Percentiles rank a stretch among this genome's conserved stretches.
phyloP scores from a whole-genome alignment of 2,329 filamentous ascomycete genomes.

The Scedosporium boydii region DNA sequence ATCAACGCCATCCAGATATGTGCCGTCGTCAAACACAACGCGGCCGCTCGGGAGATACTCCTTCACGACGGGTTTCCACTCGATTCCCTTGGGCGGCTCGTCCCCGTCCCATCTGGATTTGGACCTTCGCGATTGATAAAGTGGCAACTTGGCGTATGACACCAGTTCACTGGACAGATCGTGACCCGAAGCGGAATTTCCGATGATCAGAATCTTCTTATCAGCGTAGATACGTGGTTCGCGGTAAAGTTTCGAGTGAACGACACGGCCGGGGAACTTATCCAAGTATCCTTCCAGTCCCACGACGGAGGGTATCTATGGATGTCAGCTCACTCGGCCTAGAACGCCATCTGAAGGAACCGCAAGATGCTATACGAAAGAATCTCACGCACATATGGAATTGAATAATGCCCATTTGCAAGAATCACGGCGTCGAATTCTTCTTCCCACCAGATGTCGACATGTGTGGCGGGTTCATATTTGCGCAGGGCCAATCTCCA shows the following conservation, averaged over 20 bases:
- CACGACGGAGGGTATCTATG: slow-evolving; percentile 33
- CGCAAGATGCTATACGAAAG: not conserved
- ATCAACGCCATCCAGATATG: slow-evolving; percentile 25
- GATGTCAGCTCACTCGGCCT: not conserved
- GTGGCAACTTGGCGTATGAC: slow-evolving; percentile 26
- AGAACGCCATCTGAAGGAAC: not conserved
- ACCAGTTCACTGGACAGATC: slow-evolving; percentile 29
- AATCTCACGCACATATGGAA: slow-evolving; percentile 30
- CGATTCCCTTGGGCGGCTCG: slow-evolving; percentile 33
- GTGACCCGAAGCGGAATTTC: slow-evolving; percentile 34
- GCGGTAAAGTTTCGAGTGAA: slow-evolving; percentile 37
- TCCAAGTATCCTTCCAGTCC: slow-evolving; percentile 30
- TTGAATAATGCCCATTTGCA: slow-evolving; percentile 33
- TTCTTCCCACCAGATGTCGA: slow-evolving; percentile 46
- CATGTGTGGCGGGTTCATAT: slow-evolving; percentile 28
- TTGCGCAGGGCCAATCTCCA: slow-evolving; percentile 41
- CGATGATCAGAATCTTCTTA: slow-evolving; percentile 28
- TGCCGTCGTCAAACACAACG: slow-evolving; percentile 31
- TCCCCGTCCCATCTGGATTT: slow-evolving; percentile 40
- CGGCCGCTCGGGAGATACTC: slow-evolving; percentile 31
- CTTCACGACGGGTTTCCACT: slow-evolving; percentile 43
- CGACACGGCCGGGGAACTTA: slow-evolving; percentile 27
- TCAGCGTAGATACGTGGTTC: slow-evolving; percentile 21
- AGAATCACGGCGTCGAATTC: slow-evolving; percentile 34
- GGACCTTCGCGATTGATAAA: slow-evolving; percentile 43